Conservation (phyloP, 2,329 filamentous ascomycete species). For the Cordyceps cateniannulata region DNA sequence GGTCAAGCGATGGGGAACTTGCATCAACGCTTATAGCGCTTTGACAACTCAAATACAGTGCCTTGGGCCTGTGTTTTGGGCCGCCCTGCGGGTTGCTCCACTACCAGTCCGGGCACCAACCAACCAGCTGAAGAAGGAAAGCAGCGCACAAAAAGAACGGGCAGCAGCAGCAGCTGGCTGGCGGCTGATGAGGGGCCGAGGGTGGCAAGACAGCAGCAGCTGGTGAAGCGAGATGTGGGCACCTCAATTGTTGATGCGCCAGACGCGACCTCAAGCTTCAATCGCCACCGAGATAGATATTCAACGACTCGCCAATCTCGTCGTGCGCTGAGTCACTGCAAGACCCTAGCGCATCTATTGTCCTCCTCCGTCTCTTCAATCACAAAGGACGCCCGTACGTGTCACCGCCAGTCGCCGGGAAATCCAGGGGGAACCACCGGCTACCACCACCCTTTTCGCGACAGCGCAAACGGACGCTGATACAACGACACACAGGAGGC, state of each 20-base stretch:
- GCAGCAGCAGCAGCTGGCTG: no score
- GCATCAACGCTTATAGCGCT: no score
- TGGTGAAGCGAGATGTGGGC: background rate
- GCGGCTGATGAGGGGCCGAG: no score
- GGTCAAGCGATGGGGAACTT: no score
- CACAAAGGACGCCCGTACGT: background rate
- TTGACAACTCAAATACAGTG: no score
- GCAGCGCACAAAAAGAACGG: background rate
- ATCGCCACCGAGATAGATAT: background rate
- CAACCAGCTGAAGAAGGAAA: background rate
- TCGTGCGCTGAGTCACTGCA: background rate
- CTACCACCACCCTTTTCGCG: background rate
- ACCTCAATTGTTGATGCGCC: background rate
- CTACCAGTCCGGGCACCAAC: background rate
- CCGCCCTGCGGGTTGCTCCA: background rate
- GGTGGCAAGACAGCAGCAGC: no score
- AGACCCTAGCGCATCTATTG: background rate
- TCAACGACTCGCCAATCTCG: background rate
- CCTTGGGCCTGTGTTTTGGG: background rate
- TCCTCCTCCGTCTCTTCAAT: no score
- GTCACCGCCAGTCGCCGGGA: background rate
- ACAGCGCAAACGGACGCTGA: background rate
- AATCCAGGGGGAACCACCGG: background rate
- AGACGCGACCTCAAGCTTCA: conserved; percentile 1
- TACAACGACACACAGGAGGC: background rate